These are phyloP conservation scores for Phyllosticta citribraziliensis DNA, from an alignment of 2,329 filamentous ascomycete genomes.

Conservation along the genomic window DNA sequence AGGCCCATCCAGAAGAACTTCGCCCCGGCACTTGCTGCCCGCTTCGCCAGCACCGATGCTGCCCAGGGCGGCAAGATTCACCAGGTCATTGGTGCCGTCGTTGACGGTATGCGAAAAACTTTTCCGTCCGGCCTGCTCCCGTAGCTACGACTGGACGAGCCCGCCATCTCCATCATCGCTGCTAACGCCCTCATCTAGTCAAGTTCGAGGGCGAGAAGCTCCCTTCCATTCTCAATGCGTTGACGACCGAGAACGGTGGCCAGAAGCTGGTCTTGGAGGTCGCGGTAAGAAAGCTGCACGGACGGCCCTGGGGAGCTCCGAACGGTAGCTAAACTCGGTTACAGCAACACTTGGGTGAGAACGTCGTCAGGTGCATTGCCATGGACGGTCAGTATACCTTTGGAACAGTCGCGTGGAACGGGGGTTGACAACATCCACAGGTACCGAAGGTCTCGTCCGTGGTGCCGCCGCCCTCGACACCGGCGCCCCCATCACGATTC, in stretches of 20 bases:
- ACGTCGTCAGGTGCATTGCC: slow-evolving; percentile 98
- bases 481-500: slow-evolving; percentile 90
- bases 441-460: slow-evolving; percentile 99
- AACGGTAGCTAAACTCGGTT: slow-evolving; percentile 18
- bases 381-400: slow-evolving; percentile 78
- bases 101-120: slow-evolving; percentile 66
- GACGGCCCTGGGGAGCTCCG: slow-evolving; percentile 4
- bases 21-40: slow-evolving; percentile 48
- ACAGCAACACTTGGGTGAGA: slow-evolving; percentile 99
- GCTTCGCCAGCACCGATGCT: slow-evolving; percentile 52
- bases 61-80: slow-evolving; percentile 53
- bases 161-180: slow-evolving; percentile 21
- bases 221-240: slow-evolving; percentile 93
- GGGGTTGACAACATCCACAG: slow-evolving; percentile 36
- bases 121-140: slow-evolving; percentile 17
- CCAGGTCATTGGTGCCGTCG: slow-evolving; percentile 96
- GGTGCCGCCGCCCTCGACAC: slow-evolving; percentile 78
- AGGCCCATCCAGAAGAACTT: slow-evolving; percentile 48
- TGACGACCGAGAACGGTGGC: slow-evolving; percentile 83
- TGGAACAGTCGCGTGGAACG: slow-evolving; percentile 2
- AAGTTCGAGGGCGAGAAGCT: slow-evolving; percentile 95
- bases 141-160: slow-evolving; percentile 4
- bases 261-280: slow-evolving; percentile 96
- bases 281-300: slow-evolving; percentile 54
- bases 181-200: slow-evolving; percentile 48